Percentiles rank a stretch among this genome's conserved stretches.
Conservation (phyloP, 768 basidiomycete genomes). For the Phaeotremella fagi region DNA sequence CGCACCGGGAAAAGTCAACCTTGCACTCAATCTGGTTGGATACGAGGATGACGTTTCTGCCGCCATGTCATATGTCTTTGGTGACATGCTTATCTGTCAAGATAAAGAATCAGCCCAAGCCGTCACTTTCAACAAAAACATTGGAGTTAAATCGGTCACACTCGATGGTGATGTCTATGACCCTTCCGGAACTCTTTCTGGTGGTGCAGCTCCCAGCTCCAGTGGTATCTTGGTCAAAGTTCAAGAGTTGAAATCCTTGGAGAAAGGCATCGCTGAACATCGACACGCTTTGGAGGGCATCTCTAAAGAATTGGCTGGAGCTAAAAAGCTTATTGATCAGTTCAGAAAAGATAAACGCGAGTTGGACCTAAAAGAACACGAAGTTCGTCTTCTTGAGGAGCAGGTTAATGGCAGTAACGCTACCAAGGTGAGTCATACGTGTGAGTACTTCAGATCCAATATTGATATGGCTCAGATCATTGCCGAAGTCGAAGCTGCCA, state of each 20-base stretch:
- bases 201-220: conserved; percentile 72
- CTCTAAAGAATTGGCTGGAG: conserved; percentile 57
- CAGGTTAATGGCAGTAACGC: conserved; percentile 87
- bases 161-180: conserved; percentile 94
- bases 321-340: conserved; percentile 47
- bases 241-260: conserved; percentile 71
- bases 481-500: conserved; percentile 68
- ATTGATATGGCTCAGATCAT: conserved; percentile 57
- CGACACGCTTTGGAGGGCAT: conserved; percentile 54
- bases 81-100: conserved; percentile 83
- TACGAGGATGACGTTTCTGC: conserved; percentile 74
- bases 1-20: conserved; percentile 72
- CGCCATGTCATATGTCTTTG: conserved; percentile 91
- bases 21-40: conserved; percentile 82
- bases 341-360: conserved; percentile 58
- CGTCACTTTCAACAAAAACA: conserved; percentile 75
- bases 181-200: conserved; percentile 86
- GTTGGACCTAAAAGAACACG: conserved; percentile 84
- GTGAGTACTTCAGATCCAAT: not conserved
- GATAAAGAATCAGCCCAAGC: conserved; percentile 79
- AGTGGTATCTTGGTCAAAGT: conserved; percentile 73
- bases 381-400: conserved; percentile 71
- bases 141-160: conserved; percentile 77
- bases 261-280: conserved; percentile 58
- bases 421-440: conserved; percentile 66